These are phyloP conservation scores for Didymella keratinophila DNA, from an alignment of 2,329 filamentous ascomycete species.

Conservation along the genomic window DNA sequence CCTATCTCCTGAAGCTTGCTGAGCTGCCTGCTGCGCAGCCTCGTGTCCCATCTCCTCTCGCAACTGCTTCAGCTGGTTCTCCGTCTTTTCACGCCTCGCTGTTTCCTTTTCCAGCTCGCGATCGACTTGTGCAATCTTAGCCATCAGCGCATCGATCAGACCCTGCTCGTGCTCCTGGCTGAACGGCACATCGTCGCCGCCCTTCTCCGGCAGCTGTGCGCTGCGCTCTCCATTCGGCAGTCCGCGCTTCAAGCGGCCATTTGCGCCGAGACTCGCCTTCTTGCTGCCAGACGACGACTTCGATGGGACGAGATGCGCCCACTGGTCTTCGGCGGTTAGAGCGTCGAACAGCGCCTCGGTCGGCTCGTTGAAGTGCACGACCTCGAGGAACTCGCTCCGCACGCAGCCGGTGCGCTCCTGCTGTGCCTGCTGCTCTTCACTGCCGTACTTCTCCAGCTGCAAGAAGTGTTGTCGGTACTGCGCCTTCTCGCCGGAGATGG, in stretches of 20 bases:
- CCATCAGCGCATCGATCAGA: slow-evolving; percentile 41
- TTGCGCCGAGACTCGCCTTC: slow-evolving; percentile 44
- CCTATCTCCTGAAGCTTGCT: slow-evolving; percentile 49
- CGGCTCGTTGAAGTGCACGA: slow-evolving; percentile 96
- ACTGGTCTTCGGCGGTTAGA: slow-evolving; percentile 75
- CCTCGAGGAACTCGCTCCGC: slow-evolving; percentile 84
- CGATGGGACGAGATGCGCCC: slow-evolving; percentile 53
- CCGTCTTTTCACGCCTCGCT: slow-evolving; percentile 41
- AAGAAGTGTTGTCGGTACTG: slow-evolving; percentile 95
- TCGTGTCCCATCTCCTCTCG: slow-evolving; percentile 46
- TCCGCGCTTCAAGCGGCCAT: slow-evolving; percentile 46
- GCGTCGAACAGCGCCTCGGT: slow-evolving; percentile 90
- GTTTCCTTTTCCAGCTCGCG: slow-evolving; percentile 43
- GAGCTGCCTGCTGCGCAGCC: slow-evolving; percentile 48
- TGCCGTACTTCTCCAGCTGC: slow-evolving; percentile 87
- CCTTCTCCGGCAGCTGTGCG: slow-evolving; percentile 47
- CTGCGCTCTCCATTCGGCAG: slow-evolving; percentile 48
- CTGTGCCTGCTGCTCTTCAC: slow-evolving; percentile 70
- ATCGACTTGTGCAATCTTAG: slow-evolving; percentile 46
- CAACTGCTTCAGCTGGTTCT: slow-evolving; percentile 42
- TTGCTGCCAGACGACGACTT: slow-evolving; percentile 54
- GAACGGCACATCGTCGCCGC: slow-evolving; percentile 44
- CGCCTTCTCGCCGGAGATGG: slow-evolving; percentile 88
- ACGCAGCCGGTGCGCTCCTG: slow-evolving; percentile 64
- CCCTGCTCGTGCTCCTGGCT: slow-evolving; percentile 48